phyloP scores from a whole-genome alignment of 345 rosid genomes.

The Gossypium sturtianum region DNA sequence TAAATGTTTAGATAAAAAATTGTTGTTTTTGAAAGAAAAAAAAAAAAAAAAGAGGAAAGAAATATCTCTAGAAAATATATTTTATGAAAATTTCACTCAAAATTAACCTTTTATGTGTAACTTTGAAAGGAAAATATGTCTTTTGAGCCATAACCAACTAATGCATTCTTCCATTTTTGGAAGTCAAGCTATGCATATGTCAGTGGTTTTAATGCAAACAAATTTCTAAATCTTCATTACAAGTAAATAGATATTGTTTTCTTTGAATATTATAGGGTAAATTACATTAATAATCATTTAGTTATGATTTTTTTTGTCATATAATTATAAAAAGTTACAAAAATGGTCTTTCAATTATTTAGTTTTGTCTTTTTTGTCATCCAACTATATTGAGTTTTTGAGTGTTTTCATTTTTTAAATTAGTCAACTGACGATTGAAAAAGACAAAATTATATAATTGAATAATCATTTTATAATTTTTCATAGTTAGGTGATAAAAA shows the following conservation, averaged over 20 bases:
- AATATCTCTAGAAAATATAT: neutral
- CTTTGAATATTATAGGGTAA: too few species aligned
- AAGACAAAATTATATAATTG: rapidly evolving
- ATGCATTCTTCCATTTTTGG: neutral
- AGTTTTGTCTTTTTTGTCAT: rapidly evolving
- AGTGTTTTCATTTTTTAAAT: too few species aligned
- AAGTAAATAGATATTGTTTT: neutral
- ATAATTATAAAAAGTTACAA: too few species aligned
- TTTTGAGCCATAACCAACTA: neutral
- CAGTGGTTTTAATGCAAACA: neutral
- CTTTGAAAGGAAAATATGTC: neutral
- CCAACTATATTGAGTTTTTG: rapidly evolving
- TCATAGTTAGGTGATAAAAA: rapidly evolving
- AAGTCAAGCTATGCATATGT: neutral
- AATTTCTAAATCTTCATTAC: neutral
- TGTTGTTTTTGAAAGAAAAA: too few species aligned
- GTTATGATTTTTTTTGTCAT: too few species aligned
- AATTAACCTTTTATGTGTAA: neutral
- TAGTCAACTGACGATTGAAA: too few species aligned
- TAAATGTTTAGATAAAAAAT: too few species aligned
- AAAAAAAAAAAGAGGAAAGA: too few species aligned
- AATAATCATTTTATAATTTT: rapidly evolving
- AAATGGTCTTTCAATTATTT: too few species aligned
- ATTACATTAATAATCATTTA: too few species aligned
- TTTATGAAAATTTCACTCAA: neutral